Percentiles rank a stretch among this genome's conserved stretches.
Conservation (phyloP, 495 filamentous ascomycete genomes). For the Aspergillus sclerotiicarbonarius region DNA sequence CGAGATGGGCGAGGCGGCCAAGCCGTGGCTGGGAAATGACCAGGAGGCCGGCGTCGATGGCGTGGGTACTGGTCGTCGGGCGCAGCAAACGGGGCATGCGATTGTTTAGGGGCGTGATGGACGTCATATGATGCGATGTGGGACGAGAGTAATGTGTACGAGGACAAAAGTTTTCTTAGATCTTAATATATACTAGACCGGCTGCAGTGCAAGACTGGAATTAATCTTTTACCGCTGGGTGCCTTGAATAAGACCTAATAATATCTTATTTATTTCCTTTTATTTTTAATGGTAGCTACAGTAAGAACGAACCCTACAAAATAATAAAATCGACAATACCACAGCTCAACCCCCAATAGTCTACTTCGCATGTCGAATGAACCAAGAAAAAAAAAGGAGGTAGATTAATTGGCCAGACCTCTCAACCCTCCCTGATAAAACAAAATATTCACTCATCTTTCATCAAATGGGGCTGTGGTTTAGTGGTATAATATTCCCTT, state of each 20-base stretch:
- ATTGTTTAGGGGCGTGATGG: neutral
- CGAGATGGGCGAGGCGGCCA: slow-evolving; percentile 75
- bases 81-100: slow-evolving; percentile 2
- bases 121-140: neutral
- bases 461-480: slow-evolving; percentile 25
- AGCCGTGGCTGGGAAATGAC: slow-evolving; percentile 86
- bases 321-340: no score
- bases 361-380: no score
- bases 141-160: neutral
- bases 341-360: no score
- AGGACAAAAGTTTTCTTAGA: neutral
- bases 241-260: no score
- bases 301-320: no score
- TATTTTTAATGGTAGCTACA: no score
- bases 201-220: neutral
- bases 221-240: neutral
- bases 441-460: neutral
- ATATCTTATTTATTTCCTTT: no score
- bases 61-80: slow-evolving; percentile 4
- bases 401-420: neutral
- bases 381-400: neutral
- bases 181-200: neutral
- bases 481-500: slow-evolving; percentile 40
- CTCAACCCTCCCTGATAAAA: neutral
- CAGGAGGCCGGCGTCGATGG: slow-evolving; percentile 80